These are phyloP conservation scores for Boletus speciosus DNA, from an alignment of 768 basidiomycete species.

Conservation along the genomic window DNA sequence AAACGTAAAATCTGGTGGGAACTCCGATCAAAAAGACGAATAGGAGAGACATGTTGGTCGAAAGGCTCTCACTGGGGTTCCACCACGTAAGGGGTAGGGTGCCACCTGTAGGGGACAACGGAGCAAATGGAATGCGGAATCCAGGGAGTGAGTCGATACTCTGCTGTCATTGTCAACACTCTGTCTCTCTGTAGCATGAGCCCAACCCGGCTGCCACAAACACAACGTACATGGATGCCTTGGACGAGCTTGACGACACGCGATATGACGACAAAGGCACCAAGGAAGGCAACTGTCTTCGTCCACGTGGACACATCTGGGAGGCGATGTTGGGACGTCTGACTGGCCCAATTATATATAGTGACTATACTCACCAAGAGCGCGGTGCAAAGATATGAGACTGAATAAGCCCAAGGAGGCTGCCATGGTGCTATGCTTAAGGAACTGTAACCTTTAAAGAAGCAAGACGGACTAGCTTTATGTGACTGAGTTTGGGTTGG, in stretches of 20 bases:
- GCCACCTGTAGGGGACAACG: not conserved
- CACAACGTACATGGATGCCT: slow-evolving; percentile 11
- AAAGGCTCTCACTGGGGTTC: slow-evolving; percentile 15
- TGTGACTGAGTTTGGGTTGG: not conserved
- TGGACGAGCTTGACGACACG: slow-evolving; percentile 13
- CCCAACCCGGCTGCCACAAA: not conserved
- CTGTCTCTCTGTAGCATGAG: not conserved
- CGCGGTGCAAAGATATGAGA: not conserved
- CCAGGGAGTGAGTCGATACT: slow-evolving; percentile 15
- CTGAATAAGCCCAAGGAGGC: not conserved
- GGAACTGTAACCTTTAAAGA: not conserved
- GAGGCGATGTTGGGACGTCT: not conserved
- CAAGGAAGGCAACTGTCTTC: not conserved
- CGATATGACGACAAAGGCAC: slow-evolving; percentile 9
- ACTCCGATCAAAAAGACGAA: not conserved
- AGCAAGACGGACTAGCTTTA: not conserved
- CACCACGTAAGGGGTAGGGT: slow-evolving; percentile 11
- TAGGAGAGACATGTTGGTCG: not conserved
- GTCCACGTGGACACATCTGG: not conserved
- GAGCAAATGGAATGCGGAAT: slow-evolving; percentile 14
- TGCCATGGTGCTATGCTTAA: not conserved
- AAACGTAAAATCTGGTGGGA: slow-evolving; percentile 7
- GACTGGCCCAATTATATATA: not conserved
- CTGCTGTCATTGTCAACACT: not conserved
- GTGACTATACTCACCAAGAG: not conserved